Evolutionary conservation across 1,284 basidiomycete genomes (phyloP), one percentile per base, ranked within the genome.

Genomic region (Sparassis latifolia): DNA sequence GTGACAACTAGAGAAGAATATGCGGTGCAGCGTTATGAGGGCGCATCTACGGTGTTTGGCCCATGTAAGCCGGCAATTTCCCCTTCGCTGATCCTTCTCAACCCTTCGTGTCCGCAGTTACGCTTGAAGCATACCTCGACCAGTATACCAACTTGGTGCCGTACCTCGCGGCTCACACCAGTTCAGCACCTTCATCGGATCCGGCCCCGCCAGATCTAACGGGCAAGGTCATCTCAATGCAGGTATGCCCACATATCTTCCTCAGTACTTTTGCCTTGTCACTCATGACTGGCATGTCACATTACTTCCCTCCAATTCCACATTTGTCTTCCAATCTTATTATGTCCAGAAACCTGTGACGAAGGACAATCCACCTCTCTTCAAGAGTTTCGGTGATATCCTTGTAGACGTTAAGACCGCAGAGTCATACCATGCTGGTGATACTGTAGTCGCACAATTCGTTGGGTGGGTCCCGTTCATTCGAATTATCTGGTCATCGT

Each of bases 1-100:
- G 73, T 90, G 48, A 71, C 84, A 1, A 91, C 89, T 20, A 71
- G 72, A 4, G 87, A 91, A 63, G 88, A 91, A 64, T 90, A 89
- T 64, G 67, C 72, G 10, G 71, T 87, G 3, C 89, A 92, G 66
- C 75, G 89, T 45, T 91, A 91, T 58, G 89, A 92, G 67, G 89
- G 89, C 35, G 85, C 86, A 0, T 89, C 86, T 40, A 92, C 88
- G 6, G 75, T 92, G 40, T 92, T 82, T 63, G 89, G 89, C 32
- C 82, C 77, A 52, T 79, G 88, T 87, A 54, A 60, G 81, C 74
- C 5, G 7, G 28, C 44, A 30, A 3, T 55, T 33, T 48, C 12
- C 44, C 10, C 45, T 45, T 42, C 33, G 30, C 37, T 35, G 45
- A 33, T 10, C 41, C 35, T 7, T n/a, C 20, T 43, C 44, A 31